Percentiles rank a stretch among this genome's conserved stretches.
These are phyloP conservation scores for Phellopilus nigrolimitatus DNA, from an alignment of 1,284 basidiomycete genomes.

Conservation along the genomic window DNA sequence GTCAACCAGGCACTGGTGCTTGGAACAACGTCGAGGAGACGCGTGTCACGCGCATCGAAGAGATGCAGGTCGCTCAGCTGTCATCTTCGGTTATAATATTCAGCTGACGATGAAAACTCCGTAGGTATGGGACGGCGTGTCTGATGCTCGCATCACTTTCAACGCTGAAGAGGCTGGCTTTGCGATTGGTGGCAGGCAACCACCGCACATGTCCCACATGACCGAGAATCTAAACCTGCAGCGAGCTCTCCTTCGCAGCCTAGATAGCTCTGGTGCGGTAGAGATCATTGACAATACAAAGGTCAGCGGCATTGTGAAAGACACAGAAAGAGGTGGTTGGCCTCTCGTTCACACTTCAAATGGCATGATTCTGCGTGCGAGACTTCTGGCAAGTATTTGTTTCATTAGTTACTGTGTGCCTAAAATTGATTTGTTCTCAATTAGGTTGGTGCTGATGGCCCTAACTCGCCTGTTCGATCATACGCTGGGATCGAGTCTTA, in stretches of 20 bases:
- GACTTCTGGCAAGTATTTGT: conserved; percentile 58
- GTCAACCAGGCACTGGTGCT: conserved; percentile 66
- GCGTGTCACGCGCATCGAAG: conserved; percentile 70
- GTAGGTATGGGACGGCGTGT: conserved; percentile 88
- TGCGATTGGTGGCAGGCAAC: conserved; percentile 22
- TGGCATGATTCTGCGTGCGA: conserved; percentile 55
- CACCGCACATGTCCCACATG: conserved; percentile 66
- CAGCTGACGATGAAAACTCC: neutral
- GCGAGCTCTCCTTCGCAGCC: conserved; percentile 63
- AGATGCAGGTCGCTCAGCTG: conserved; percentile 62
- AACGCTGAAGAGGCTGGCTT: conserved; percentile 45
- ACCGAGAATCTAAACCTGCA: conserved; percentile 92
- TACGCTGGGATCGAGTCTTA: conserved; percentile 86
- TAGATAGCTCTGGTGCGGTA: conserved; percentile 42
- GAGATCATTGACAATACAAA: conserved; percentile 62
- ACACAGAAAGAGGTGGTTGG: conserved; percentile 51
- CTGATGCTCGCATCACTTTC: conserved; percentile 75
- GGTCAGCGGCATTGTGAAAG: conserved; percentile 53
- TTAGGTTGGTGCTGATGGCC: conserved; percentile 93
- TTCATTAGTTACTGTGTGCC: neutral
- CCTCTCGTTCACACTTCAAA: conserved; percentile 70
- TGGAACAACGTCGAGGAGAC: conserved; percentile 76
- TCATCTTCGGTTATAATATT: neutral
- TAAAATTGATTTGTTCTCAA: conserved; percentile 21
- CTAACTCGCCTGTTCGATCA: conserved; percentile 87